Evolutionary conservation across 352 stramenopile genomes (phyloP), one percentile per base, ranked within the genome.

Genomic region (Phytopythium mirpurense): DNA sequence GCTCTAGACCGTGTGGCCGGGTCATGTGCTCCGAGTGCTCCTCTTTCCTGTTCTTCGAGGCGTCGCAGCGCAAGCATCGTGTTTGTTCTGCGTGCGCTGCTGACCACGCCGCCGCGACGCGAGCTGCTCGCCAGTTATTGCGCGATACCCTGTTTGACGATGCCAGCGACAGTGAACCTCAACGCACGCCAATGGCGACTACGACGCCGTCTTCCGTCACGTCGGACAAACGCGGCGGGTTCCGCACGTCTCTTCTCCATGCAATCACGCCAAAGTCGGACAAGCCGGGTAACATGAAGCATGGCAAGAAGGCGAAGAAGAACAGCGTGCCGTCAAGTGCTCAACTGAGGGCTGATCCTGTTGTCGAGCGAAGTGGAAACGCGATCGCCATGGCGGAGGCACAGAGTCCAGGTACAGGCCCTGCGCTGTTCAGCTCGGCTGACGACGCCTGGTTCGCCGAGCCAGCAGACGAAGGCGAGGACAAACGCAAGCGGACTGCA

Each of bases 21-120:
- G 74, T 91, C 48, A 87, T 91, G 60, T 91, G 81, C 58, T 78
- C 76, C 1, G 81, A 89, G 31, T 91, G 81, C 56, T 91, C 81
- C 6, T 68, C 60, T 9, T 91, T 86, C 42, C 56, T 82, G 45
- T 77, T 71, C 56, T 83, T 91, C 38, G 57, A 78, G 54, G 59
- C 73, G n/a, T 76, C 72, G 7, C 65, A 71, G 27, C 70, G 65
- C 21, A 89, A 88, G 45, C 81, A 89, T 54, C 70, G 81, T 36
- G 78, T 91, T 40, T 91, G 81, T 50, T 54, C 54, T 0, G 50
- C 60, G 6, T 91, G 80, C 32, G 68, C 68, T 14, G 19, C 62
- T 57, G 23, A 50, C 66, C 11, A n/a, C 64, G 19, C 38, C 37
- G 24, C 54, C 62, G 50, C 65, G 27, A 60, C 43, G 10, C 40